Evolutionary conservation across 805 yeast species (phyloP), one percentile per base, ranked within the genome.

Genomic region (Teunomyces aglyptinius): DNA sequence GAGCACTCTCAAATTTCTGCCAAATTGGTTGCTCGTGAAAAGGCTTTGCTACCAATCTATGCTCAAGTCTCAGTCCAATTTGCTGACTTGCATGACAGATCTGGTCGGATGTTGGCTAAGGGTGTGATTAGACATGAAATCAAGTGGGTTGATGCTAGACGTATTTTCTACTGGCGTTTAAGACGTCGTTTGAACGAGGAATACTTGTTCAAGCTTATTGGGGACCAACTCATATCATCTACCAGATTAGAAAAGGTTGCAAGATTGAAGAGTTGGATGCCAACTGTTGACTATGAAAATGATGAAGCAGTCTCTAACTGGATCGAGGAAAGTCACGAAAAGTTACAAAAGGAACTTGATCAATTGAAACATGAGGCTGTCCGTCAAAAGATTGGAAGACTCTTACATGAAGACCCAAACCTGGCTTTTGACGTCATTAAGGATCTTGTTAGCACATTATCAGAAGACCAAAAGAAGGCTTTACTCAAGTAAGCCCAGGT

Each of bases 161-260:
- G 98, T 62, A 88, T 79, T 83, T 94, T 94, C 83, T 94, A 89
- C 94, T 94, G 99, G 99, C 85, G 99, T 71, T 81, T 89, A 51
- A 88, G 97, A 75, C 86, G 99, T 73, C 89, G 97, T 68, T 76
- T 94, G 68, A 85, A 87, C 64, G 99, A 94, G 71, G 96, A 89
- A 68, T 89, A 89, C 69, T 75, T 92, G 64, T 73, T 89, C 66
- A 83, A 80, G 67, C 80, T 86, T 63, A 79, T 91, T 55, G 80
- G 82, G 45, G 83, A 80, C 48, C 84, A 81, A 49, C 66, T 86
- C 47, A 62, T 64, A 29, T 73, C 82, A 43, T 66, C 70, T 45
- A 77, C 85, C 18, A 82, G 91, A 67, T 75, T 90, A 49, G 97
- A 91, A 69, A 83, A 85, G 71, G 81, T 85, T 49, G 88, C 97